Evolutionary conservation across 2,329 filamentous ascomycete species (phyloP).

Genomic region (Epichloe baconii): DNA sequence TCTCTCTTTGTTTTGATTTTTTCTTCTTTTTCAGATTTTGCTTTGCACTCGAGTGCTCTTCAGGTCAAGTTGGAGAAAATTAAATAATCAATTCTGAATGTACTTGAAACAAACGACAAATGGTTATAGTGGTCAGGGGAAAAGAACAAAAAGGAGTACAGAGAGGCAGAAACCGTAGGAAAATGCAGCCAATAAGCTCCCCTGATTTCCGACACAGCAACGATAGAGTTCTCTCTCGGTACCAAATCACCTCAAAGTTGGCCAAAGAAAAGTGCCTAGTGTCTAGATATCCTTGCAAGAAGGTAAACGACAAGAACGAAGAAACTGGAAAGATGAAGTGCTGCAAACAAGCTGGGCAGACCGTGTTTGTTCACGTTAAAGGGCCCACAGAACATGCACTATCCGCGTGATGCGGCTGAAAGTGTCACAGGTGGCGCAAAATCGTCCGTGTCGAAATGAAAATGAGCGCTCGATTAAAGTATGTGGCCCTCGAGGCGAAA

Average conservation of each 20-base stretch:
- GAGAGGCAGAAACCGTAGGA: conserved; percentile 22
- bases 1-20: conserved; percentile 7
- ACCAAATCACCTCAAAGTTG: conserved; percentile 17
- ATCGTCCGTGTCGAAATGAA: neutral
- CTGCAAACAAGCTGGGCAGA: neutral
- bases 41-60: conserved; percentile 25
- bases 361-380: conserved; percentile 3
- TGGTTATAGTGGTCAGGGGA: conserved; percentile 21
- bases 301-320: conserved; percentile 10
- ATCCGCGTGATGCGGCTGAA: neutral
- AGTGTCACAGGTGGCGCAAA: neutral
- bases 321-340: conserved; percentile 5
- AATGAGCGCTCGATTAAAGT: neutral
- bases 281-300: conserved; percentile 9
- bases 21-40: conserved; percentile 16
- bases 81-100: conserved; percentile 43
- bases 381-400: neutral
- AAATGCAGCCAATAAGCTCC: conserved; percentile 21
- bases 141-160: conserved; percentile 28
- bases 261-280: conserved; percentile 8
- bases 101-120: conserved; percentile 24
- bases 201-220: conserved; percentile 24
- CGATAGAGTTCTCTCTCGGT: conserved; percentile 15
- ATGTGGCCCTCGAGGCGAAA: neutral
- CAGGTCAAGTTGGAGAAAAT: conserved; percentile 21